Evolutionary conservation across 805 yeast species (phyloP), one percentile per base, ranked within the genome.

Genomic region (Pichia kluyveri): DNA sequence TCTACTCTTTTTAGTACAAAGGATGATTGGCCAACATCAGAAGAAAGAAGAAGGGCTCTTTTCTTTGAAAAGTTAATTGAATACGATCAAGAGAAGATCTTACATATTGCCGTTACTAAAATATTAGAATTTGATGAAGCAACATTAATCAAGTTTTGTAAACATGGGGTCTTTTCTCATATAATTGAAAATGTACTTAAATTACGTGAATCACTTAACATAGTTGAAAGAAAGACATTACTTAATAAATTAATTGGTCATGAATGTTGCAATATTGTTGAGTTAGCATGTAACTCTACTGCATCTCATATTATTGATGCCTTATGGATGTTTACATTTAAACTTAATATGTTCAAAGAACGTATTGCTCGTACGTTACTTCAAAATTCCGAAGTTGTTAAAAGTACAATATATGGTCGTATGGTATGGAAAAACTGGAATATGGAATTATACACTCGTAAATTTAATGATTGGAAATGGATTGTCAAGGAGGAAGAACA

Each of bases 371-470:
- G 75, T 26, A 82, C 81, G 50, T 68, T 91, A 51, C 58, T 69
- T 28, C 73, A 69, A 17, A 75, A 81, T 40, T 75, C 82, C 38
- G 83, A 78, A 38, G 72, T 74, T 51, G 84, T 93, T 41, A 89
- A 93, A 68, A 87, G 82, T 51, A 86, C 96, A 60, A 76, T 71
- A 12, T 93, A 91, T 60, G 99, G 99, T 36, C 79, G 83, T 60
- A 75, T 80, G 57, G 98, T 93, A 1, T 93, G 97, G 98, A 86
- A 83, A 62, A 91, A 91, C 63, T 93, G 97, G 97, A 69, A 76
- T 31, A 75, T 91, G 82, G 98, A 93, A 62, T 67, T 82, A 56
- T 91, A 80, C 58, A 61, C 69, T 11, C 74, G 95, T 60, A 81
- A 82, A 65, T 77, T 82, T 62, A 77, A 71, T 59, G 96, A 89